Base-by-base conservation (phyloP, 2,329 filamentous ascomycete genomes). In the Malbranchea zuffiana region DNA sequence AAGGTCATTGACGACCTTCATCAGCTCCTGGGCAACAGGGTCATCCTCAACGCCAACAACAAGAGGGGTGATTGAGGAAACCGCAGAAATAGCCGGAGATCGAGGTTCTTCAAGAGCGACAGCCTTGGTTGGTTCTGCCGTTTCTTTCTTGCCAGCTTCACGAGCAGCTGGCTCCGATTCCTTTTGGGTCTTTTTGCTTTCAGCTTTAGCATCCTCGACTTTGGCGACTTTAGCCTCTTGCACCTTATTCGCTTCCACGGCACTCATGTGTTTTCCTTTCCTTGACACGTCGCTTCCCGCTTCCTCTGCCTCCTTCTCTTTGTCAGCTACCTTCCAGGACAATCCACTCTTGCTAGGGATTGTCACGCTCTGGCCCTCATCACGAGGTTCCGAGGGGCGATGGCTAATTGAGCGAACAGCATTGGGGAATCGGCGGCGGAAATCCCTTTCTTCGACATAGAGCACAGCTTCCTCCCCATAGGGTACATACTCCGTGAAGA, bases 401-500 rank as follows among this genome's bases (percentile, higher is more conserved):
- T 61, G 47, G 61, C 65, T 53, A 62, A 66, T 49, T 64, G 74
- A 50, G 39, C 57, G 59, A 37, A 61, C 56, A 26, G 71, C 67
- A 45, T 65, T 65, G 6, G 75, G 77, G 67, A 94, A 95, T 40
- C 83, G 78, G 62, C 81, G 86, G 56, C 81, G 77, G 67, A 94
- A 95, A 54, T 95, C 86, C 48, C 81, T 75, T 65, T 98, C 90
- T 63, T 98, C 90, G 35, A 98, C 79, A 65, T 93, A 96, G 17
- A 93, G 75, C 30, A 98, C 88, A 12, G 82, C 82, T 57, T 94
- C 84, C 65, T 98, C 90, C 52, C 87, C 90, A 49, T 82, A 94
- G 15, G 90, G 90, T 12, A 98, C 66, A 60, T 88, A 98, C 65
- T 95, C 87, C 52, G 87, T 96, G 66, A 98, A 98, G 69, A 95